Percentiles rank a stretch among this genome's conserved stretches.
These are phyloP conservation scores for Globisporangium paddicum DNA, from an alignment of 352 stramenopile species.

Conservation along the genomic window DNA sequence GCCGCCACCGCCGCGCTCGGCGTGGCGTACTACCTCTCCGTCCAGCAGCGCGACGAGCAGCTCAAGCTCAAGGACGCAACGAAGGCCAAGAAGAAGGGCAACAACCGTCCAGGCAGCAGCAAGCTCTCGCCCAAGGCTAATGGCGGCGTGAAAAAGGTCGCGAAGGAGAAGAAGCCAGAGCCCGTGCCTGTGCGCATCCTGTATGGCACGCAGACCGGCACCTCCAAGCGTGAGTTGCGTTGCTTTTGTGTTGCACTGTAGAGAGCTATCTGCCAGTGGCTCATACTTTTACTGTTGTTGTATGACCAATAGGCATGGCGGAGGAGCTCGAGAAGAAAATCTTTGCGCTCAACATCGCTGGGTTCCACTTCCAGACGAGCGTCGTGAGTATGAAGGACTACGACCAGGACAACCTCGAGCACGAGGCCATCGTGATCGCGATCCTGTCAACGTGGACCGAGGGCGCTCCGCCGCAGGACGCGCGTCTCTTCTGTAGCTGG, in stretches of 20 bases:
- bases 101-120: slow-evolving; percentile 1
- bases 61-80: slow-evolving; percentile 6
- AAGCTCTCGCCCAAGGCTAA: slow-evolving; percentile 21
- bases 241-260: too few relatives aligned
- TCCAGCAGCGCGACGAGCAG: slow-evolving; percentile 2
- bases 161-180: slow-evolving; percentile 21
- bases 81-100: slow-evolving; percentile 16
- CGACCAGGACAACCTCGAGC: slow-evolving; percentile 88
- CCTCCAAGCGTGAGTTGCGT: slow-evolving; percentile 47
- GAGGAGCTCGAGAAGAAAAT: slow-evolving; percentile 70
- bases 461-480: slow-evolving; percentile 68
- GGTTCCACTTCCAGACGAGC: slow-evolving; percentile 79
- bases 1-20: slow-evolving; percentile 36
- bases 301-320: slow-evolving; percentile 38
- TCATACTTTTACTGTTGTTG: not conserved
- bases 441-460: slow-evolving; percentile 87
- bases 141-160: slow-evolving; percentile 10
- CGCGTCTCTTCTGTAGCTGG: slow-evolving; percentile 79
- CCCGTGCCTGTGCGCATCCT: slow-evolving; percentile 71
- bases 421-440: slow-evolving; percentile 77
- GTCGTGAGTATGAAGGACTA: slow-evolving; percentile 89
- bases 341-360: slow-evolving; percentile 74
- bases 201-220: slow-evolving; percentile 84
- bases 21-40: slow-evolving; percentile 35
- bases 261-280: too few relatives aligned